Evolutionary conservation across 805 yeast genomes (phyloP).

Genomic region (Candida pini): DNA sequence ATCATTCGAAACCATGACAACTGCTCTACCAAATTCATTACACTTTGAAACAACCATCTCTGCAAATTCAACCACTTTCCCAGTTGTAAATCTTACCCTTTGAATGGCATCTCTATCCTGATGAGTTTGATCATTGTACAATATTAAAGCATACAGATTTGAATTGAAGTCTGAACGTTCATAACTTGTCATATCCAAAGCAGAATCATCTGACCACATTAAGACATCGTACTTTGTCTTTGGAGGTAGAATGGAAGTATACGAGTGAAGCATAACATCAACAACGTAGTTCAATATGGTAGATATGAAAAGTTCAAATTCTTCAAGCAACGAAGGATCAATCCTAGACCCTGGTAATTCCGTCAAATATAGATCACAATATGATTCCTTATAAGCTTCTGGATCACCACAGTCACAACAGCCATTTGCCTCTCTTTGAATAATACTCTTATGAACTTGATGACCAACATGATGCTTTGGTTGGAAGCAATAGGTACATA

Average conservation of each 20-base stretch:
- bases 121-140: conserved; percentile 76
- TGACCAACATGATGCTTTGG: conserved; percentile 69
- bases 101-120: conserved; percentile 72
- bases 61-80: conserved; percentile 59
- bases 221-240: conserved; percentile 17
- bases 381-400: conserved; percentile 65
- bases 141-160: conserved; percentile 46
- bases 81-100: conserved; percentile 57
- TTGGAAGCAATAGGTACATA: conserved; percentile 73
- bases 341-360: conserved; percentile 18
- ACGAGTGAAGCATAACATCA: conserved; percentile 51
- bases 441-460: conserved; percentile 56
- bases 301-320: conserved; percentile 39
- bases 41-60: conserved; percentile 64
- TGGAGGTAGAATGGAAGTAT: conserved; percentile 31
- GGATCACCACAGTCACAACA: conserved; percentile 88
- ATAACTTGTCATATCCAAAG: conserved; percentile 35
- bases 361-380: conserved; percentile 39
- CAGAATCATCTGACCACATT: conserved; percentile 21
- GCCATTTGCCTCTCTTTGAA: conserved; percentile 65
- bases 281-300: conserved; percentile 51
- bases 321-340: conserved; percentile 33
- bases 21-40: conserved; percentile 62
- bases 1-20: conserved; percentile 54
- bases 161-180: conserved; percentile 38